Percentiles rank a stretch among this genome's conserved stretches.
Conservation (phyloP, 2,329 filamentous ascomycete species). For the Sporothrix mexicana region DNA sequence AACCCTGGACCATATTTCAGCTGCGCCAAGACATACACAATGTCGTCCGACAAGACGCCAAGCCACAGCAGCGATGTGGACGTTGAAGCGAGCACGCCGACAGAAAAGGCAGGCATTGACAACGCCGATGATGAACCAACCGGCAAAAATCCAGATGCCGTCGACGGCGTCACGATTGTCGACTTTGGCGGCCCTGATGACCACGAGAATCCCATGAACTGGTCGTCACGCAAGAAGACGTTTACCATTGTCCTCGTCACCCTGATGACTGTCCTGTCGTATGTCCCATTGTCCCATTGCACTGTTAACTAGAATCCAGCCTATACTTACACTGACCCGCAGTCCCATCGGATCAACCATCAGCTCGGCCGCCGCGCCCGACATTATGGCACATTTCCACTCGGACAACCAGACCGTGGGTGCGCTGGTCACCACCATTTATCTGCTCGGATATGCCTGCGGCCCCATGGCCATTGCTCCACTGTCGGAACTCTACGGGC, state of each 20-base stretch:
- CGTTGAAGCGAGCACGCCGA: not conserved
- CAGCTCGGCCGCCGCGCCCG: conserved; percentile 70
- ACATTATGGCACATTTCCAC: conserved; percentile 67
- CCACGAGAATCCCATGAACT: conserved; percentile 33
- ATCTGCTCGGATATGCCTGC: conserved; percentile 66
- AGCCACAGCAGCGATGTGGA: conserved; percentile 13
- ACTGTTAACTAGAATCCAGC: too few species aligned
- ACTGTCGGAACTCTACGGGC: conserved; percentile 64
- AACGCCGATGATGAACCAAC: not conserved
- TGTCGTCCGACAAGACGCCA: not conserved
- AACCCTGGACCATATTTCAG: not conserved
- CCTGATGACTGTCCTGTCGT: conserved; percentile 24
- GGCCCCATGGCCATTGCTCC: conserved; percentile 65
- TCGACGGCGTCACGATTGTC: conserved; percentile 17
- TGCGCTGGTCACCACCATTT: conserved; percentile 70
- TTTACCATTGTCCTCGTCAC: conserved; percentile 24
- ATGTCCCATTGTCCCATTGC: too few species aligned
- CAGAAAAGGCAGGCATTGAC: not conserved
- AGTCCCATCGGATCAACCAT: conserved; percentile 49
- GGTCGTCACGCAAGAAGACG: conserved; percentile 21
- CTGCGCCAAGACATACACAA: not conserved
- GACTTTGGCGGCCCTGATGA: conserved; percentile 32
- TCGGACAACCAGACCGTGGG: conserved; percentile 58
- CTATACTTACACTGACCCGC: too few species aligned
- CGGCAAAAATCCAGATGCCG: not conserved